Evolutionary conservation across 192 early-diverging fungal species (phyloP), one percentile per base, ranked within the genome.

Genomic region (Rhizoclosmatium globosum): DNA sequence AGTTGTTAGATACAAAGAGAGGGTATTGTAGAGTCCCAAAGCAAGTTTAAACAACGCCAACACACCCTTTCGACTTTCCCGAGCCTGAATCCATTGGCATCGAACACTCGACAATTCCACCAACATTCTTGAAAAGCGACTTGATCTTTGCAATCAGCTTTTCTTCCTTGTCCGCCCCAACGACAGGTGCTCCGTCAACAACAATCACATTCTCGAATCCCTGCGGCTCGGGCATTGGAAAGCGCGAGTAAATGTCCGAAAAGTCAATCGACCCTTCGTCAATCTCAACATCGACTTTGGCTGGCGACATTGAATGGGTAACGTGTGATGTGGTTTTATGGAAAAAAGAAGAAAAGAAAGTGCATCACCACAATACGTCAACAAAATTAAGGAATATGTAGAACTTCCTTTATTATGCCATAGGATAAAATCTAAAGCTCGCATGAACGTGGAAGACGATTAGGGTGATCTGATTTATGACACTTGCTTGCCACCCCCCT

Each of bases 131-230:
- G 87, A 99, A 97, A 58, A 95, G 86, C 80, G 94, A 96, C 59
- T 88, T 89, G 61, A 89, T 81, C 53, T 84, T 83, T 71, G 77
- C 87, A 42, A 95, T 78, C 65, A 99, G 88, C 85, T 94, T 95
- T 56, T 94, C 94, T 84, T 91, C 87, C 90, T 98, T 99, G 78
- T 82, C 76, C 68, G 91, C 89, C 50, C 97, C 95, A 45, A 98
- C 95, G 38, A 94, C 79, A 13, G 98, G 98, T 47, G 93, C 89
- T 77, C 95, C 94, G 85, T 99, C 97, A 46, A 99, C 92, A 11
- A 99, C 94, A 44, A 99, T 90, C 45, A 98, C 89, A 73, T 84
- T 88, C 65, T 94, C 92, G n/a, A 91, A 91, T n/a, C 92, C 91
- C 79, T 90, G 87, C n/a, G 94, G 92, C 70, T 91, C 74, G 4